Conservation (phyloP, 768 basidiomycete species). For the Amanita molliuscula region DNA sequence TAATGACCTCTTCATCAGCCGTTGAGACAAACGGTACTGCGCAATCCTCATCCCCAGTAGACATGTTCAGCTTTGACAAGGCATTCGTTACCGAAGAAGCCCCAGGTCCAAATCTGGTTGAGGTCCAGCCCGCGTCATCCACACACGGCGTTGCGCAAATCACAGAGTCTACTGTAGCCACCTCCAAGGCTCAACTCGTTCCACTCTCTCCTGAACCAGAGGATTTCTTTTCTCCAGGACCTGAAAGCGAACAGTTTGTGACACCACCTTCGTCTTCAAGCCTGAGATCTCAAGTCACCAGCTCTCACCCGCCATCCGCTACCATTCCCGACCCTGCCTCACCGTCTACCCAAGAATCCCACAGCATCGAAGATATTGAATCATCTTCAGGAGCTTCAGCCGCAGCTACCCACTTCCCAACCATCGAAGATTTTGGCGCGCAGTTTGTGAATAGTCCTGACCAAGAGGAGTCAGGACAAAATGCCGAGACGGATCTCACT, state of each 20-base stretch:
- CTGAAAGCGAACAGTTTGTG: constrained; percentile 45
- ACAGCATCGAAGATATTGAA: neutral
- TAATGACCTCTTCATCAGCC: constrained; percentile 31
- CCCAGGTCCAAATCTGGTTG: constrained; percentile 8
- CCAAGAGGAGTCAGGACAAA: neutral
- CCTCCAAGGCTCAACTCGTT: constrained; percentile 12
- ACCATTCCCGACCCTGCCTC: neutral
- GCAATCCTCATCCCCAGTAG: constrained; percentile 13
- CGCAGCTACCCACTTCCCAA: constrained; percentile 14
- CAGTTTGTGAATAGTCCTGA: constrained; percentile 3
- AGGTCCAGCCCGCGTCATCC: constrained; percentile 10
- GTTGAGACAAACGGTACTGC: constrained; percentile 16
- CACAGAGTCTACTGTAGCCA: neutral
- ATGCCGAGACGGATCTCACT: constrained; percentile 40
- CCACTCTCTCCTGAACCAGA: constrained; percentile 3
- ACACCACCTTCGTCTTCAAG: constrained; percentile 34
- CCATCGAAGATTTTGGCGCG: constrained; percentile 18
- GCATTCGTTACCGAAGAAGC: constrained; percentile 15
- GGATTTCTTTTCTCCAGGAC: constrained; percentile 17
- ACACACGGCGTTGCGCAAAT: neutral
- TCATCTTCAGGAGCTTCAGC: neutral
- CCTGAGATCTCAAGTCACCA: neutral
- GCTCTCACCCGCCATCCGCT: neutral
- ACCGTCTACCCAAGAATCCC: neutral
- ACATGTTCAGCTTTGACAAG: constrained; percentile 39